These are phyloP conservation scores for Linum trigynum DNA, from an alignment of 345 rosid genomes.

Conservation along the genomic window DNA sequence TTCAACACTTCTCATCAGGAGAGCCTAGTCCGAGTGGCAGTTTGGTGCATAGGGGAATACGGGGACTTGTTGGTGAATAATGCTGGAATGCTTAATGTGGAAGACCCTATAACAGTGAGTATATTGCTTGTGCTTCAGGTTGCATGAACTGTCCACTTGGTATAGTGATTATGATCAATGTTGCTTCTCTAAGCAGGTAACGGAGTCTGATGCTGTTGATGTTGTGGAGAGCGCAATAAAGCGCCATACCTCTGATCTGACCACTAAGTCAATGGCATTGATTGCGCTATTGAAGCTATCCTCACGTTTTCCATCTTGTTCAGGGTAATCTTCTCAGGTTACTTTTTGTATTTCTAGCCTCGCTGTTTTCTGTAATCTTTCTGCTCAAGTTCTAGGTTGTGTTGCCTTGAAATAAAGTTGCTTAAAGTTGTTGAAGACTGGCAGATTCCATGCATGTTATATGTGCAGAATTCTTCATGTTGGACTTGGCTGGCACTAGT, in stretches of 20 bases:
- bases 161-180: background rate
- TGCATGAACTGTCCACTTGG: slow-evolving; percentile 10
- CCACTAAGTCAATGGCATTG: slow-evolving; percentile 88
- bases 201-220: slow-evolving; percentile 88
- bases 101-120: slow-evolving; percentile 86
- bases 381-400: background rate
- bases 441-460: background rate
- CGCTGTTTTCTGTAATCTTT: background rate
- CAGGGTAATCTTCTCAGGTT: slow-evolving; percentile 42
- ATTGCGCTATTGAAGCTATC: slow-evolving; percentile 82
- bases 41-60: slow-evolving; percentile 99
- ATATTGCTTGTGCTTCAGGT: slow-evolving; percentile 11
- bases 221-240: slow-evolving; percentile 60
- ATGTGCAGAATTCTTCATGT: background rate
- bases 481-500: background rate
- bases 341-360: background rate
- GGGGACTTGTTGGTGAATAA: slow-evolving; percentile 90
- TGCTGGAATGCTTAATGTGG: slow-evolving; percentile 75
- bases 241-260: slow-evolving; percentile 59
- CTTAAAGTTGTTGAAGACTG: background rate
- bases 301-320: slow-evolving; percentile 90
- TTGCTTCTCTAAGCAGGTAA: slow-evolving; percentile 50
- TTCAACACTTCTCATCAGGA: slow-evolving; percentile 44
- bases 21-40: slow-evolving; percentile 88
- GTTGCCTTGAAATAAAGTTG: background rate